Evolutionary conservation across 1,284 basidiomycete species (phyloP).

Genomic region (Austropuccinia psidii): DNA sequence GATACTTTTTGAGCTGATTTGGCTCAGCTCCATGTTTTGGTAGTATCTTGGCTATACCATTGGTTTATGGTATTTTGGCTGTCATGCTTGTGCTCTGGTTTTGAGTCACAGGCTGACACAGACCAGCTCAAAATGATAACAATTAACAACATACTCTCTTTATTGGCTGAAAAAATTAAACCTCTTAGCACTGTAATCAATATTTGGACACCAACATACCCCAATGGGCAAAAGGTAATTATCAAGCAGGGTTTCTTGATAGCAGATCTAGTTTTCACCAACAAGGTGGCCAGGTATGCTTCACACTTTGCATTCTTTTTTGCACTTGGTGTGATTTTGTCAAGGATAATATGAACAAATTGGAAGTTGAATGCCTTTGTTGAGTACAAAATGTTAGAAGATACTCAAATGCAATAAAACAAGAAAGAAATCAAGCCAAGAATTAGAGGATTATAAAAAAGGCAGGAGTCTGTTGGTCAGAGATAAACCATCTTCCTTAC

Average conservation of each 20-base stretch:
- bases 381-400: too few species aligned
- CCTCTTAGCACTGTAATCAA: background rate
- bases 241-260: background rate
- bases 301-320: background rate
- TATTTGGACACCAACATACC: background rate
- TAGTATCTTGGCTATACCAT: too few species aligned
- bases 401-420: too few species aligned
- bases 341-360: background rate
- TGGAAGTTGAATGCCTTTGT: too few species aligned
- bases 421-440: too few species aligned
- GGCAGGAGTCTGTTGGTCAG: background rate
- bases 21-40: too few species aligned
- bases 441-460: background rate
- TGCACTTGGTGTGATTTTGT: background rate
- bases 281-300: constrained; percentile 2
- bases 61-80: too few species aligned
- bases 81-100: too few species aligned
- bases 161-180: background rate
- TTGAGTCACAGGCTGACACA: too few species aligned
- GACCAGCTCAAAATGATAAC: background rate
- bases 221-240: background rate
- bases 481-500: background rate
- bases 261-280: background rate
- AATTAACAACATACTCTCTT: background rate
- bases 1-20: too few species aligned